Percentiles rank a stretch among this genome's conserved stretches.
phyloP scores from a whole-genome alignment of 2,329 filamentous ascomycete genomes.

The Diaporthe sp. region DNA sequence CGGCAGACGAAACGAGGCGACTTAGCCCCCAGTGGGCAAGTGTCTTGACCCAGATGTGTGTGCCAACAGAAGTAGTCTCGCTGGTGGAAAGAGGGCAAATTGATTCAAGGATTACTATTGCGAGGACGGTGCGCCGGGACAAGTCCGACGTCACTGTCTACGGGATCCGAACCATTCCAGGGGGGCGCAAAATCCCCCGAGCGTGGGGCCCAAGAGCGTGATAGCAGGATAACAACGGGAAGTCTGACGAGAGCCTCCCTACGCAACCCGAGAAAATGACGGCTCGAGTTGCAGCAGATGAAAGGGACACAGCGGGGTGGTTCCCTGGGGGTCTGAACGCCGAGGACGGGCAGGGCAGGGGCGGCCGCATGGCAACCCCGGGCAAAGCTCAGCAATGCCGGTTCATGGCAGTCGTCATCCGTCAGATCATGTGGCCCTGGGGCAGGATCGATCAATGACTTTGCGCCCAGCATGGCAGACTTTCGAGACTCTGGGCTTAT shows the following conservation, averaged over 20 bases:
- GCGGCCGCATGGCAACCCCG: conserved; percentile 17
- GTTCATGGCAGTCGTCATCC: conserved; percentile 27
- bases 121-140: conserved; percentile 10
- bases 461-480: conserved; percentile 6
- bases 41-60: not conserved
- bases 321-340: not conserved
- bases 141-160: conserved; percentile 1
- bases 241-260: not conserved
- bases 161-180: not conserved
- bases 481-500: conserved; percentile 4
- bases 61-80: not conserved
- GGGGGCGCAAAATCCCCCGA: not conserved
- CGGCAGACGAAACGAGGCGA: not conserved
- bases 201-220: conserved; percentile 21
- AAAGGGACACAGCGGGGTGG: conserved; percentile 11
- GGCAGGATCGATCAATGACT: not conserved
- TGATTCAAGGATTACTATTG: not conserved
- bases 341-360: not conserved
- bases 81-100: not conserved
- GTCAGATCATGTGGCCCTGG: conserved; percentile 25
- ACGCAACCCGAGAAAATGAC: not conserved
- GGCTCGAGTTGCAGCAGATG: conserved; percentile 26
- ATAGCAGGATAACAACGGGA: not conserved
- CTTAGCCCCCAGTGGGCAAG: not conserved
- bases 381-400: conserved; percentile 18